Conservation (phyloP, 495 filamentous ascomycete species). For the Penicillium lagena region DNA sequence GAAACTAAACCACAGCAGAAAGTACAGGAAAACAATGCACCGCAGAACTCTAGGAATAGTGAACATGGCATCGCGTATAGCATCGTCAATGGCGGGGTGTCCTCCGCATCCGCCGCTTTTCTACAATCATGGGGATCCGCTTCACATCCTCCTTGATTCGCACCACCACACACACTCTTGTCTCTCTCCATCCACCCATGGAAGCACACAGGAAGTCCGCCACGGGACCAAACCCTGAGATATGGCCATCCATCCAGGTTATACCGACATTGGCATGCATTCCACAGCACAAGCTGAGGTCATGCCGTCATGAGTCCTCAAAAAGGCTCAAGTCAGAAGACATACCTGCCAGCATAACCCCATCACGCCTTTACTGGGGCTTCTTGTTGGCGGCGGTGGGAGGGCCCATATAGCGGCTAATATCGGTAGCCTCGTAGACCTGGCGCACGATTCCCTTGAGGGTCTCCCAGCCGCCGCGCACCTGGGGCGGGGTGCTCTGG, state of each 20-base stretch:
- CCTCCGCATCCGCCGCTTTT: conserved; percentile 18
- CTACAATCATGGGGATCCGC: conserved; percentile 9
- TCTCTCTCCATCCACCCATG: background rate
- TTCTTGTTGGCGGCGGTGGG: conserved; percentile 50
- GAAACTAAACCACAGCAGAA: conserved; percentile 6
- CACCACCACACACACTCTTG: background rate
- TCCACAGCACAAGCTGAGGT: no score
- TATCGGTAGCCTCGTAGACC: conserved; percentile 73
- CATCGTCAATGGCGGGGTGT: conserved; percentile 18
- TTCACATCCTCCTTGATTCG: background rate
- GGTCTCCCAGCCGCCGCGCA: conserved; percentile 72
- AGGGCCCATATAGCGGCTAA: conserved; percentile 55
- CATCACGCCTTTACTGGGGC: conserved; percentile 36
- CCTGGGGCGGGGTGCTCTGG: conserved; percentile 80
- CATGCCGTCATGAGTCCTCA: no score
- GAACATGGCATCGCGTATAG: conserved; percentile 20
- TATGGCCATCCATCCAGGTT: no score
- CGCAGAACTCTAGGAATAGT: conserved; percentile 15
- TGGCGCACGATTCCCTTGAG: conserved; percentile 68
- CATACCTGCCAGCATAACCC: background rate
- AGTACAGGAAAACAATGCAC: conserved; percentile 14
- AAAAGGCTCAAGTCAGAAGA: background rate
- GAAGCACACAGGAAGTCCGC: no score
- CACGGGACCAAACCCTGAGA: no score
- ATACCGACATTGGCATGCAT: no score